A percentile compares a stretch with the other conserved stretches of the same genome.
Evolutionary conservation across 2,329 filamentous ascomycete species (phyloP).

Genomic region (Coniochaeta prunicola): DNA sequence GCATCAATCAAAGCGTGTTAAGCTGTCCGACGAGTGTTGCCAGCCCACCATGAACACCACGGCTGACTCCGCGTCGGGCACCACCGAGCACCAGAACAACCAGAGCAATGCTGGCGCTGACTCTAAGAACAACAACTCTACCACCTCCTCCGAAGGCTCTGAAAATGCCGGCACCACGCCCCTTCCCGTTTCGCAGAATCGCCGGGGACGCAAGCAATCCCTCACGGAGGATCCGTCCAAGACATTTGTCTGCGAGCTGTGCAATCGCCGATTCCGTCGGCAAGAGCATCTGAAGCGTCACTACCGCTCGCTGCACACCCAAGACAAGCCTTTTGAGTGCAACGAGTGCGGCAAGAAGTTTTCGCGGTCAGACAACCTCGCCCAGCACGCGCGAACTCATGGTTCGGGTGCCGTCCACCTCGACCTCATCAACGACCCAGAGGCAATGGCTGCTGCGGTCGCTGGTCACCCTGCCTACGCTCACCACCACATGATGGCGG

Average conservation of each 20-base stretch:
- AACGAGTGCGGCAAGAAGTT: constrained; percentile 98
- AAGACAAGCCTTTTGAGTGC: constrained; percentile 98
- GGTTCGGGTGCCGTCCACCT: constrained; percentile 85
- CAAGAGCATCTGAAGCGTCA: constrained; percentile 99
- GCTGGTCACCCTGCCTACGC: constrained; percentile 20
- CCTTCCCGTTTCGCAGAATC: constrained; percentile 60
- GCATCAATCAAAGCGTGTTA: constrained; percentile 51
- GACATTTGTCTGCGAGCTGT: constrained; percentile 94
- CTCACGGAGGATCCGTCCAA: constrained; percentile 96
- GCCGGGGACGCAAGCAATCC: constrained; percentile 96
- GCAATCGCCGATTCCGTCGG: constrained; percentile 93
- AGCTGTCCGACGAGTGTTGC: constrained; percentile 37
- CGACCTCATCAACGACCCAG: constrained; percentile 72
- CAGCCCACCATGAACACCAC: constrained; percentile 36
- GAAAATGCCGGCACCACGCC: constrained; percentile 27
- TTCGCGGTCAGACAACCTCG: constrained; percentile 93
- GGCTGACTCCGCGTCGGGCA: constrained; percentile 26
- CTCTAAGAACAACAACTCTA: constrained; percentile 25
- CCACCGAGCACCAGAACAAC: constrained; percentile 24
- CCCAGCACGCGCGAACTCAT: constrained; percentile 92
- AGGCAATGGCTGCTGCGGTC: constrained; percentile 30
- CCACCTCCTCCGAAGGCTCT: constrained; percentile 21
- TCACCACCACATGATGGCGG: constrained; percentile 33
- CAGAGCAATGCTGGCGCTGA: constrained; percentile 23
- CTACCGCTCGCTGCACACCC: constrained; percentile 95